Percentiles rank a stretch among this genome's conserved stretches.
phyloP scores from a whole-genome alignment of 306 rosid genomes.

The Vicia faba region DNA sequence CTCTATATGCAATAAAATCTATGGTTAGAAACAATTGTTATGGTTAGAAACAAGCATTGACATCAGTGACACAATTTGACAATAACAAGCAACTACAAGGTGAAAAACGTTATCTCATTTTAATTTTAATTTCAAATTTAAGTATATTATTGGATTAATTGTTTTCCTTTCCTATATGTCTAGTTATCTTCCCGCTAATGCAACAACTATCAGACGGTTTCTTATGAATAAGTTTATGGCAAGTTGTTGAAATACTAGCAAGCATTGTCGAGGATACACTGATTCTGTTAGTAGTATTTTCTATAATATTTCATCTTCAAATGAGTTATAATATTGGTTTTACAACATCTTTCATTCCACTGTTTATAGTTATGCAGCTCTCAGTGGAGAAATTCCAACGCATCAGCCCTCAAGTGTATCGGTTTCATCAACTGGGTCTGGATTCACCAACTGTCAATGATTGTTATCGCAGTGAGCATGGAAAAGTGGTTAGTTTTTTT shows the following conservation, averaged over 20 bases:
- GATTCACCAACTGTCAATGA: constrained; percentile 58
- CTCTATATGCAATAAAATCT: no score
- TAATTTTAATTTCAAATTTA: no score
- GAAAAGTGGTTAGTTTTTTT: constrained; percentile 68
- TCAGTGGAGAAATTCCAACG: constrained; percentile 57
- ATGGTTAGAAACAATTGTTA: no score
- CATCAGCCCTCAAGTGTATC: constrained; percentile 29
- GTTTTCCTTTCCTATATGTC: no score
- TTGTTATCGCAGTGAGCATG: constrained; percentile 64
- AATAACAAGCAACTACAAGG: no score
- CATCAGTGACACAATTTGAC: no score
- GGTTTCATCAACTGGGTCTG: constrained; percentile 64
- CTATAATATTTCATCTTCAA: constrained; percentile 24
- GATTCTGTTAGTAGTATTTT: constrained; percentile 59
- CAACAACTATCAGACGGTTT: no score
- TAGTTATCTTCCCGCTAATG: no score
- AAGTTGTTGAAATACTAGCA: constrained; percentile 89
- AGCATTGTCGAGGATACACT: constrained; percentile 80
- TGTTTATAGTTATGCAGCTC: constrained; percentile 72
- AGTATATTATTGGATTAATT: no score
- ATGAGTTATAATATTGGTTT: constrained; percentile 17
- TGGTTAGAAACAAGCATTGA: no score
- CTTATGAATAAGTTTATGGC: no score
- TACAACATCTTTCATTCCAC: constrained; percentile 22
- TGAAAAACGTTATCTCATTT: no score